These are phyloP conservation scores for Penicillium sclerotiorum DNA, from an alignment of 2,329 filamentous ascomycete species.

Conservation along the genomic window DNA sequence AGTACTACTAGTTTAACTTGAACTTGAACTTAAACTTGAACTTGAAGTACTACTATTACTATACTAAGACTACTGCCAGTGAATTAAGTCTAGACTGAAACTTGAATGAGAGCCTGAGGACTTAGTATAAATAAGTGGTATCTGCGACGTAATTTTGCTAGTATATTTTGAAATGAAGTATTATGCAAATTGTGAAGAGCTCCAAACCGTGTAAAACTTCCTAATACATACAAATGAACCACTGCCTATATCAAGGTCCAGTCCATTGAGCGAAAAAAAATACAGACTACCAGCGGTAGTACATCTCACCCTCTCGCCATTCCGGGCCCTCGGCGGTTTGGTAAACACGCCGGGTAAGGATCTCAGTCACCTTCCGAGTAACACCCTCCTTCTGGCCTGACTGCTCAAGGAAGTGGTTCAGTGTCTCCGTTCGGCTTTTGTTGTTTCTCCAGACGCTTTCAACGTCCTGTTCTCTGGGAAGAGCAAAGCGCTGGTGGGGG, in stretches of 20 bases:
- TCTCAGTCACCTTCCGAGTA: conserved; percentile 67
- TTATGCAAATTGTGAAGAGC: conserved; percentile 7
- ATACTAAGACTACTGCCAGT: too few relatives aligned
- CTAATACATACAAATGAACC: conserved; percentile 22
- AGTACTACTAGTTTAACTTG: neutral
- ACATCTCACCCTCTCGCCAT: too few relatives aligned
- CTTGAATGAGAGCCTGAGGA: neutral
- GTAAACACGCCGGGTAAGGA: conserved; percentile 64
- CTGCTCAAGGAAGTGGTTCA: conserved; percentile 63
- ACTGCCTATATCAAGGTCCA: too few relatives aligned
- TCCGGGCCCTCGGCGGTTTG: conserved; percentile 45
- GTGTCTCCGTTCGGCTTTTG: conserved; percentile 56
- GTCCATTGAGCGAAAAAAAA: too few relatives aligned
- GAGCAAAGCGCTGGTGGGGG: conserved; percentile 67
- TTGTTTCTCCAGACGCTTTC: conserved; percentile 45
- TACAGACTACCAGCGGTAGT: too few relatives aligned
- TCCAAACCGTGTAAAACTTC: conserved; percentile 18
- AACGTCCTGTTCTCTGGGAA: conserved; percentile 70
- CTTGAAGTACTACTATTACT: too few relatives aligned
- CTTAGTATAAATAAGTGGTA: neutral
- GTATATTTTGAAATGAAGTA: neutral
- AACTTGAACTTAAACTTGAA: neutral
- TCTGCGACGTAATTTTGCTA: neutral
- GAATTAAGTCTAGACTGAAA: neutral
- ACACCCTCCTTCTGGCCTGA: conserved; percentile 70